Base-by-base conservation (phyloP, 306 rosid species). In the Prunus mume region DNA sequence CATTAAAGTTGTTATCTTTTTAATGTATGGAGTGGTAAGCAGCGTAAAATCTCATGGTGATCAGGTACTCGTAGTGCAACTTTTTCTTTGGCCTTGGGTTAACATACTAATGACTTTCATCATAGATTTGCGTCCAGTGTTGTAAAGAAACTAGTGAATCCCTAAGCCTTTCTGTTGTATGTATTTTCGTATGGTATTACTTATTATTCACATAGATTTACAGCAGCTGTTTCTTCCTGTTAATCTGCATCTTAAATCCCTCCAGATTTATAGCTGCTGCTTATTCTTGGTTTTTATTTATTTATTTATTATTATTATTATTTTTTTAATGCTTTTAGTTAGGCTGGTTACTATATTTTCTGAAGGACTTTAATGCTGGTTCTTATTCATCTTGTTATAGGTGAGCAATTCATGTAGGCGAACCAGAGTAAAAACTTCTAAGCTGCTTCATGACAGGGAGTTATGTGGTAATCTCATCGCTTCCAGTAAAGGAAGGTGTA, bases 371-470 rank as follows among this genome's bases (percentile, higher is more conserved):
- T 34, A 1, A 2, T 43, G 17, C 9, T 47, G 17, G 15, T 5
- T 25, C 50, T 64, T 73, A 68, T 20, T 76, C 71, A 17, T 69
- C 34, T 74, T 77, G 75, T 78, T 68, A 72, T 83, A 90, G 97
- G 85, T 24, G 43, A 76, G 47, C 70, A 73, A 52, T 43, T 65
- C 79, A 55, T 55, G 83, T 68, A 65, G 71, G 77, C 77, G 74
- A 78, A 62, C 81, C 38, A 65, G 81, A 17, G 71, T 77, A 69
- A 87, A 74, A 80, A 86, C 89, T 10, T 70, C 80, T 12, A 90
- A 80, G 79, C 75, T 95, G 86, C 93, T 95, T 84, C 96, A 81
- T 56, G 87, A 75, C 41, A 89, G 96, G 85, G 97, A 92, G 88
- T 78, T 95, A 77, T 84, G 67, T 79, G 96, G 98, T 82, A 81